phyloP scores from a whole-genome alignment of 345 rosid genomes.

The Pelargonium nanum region DNA sequence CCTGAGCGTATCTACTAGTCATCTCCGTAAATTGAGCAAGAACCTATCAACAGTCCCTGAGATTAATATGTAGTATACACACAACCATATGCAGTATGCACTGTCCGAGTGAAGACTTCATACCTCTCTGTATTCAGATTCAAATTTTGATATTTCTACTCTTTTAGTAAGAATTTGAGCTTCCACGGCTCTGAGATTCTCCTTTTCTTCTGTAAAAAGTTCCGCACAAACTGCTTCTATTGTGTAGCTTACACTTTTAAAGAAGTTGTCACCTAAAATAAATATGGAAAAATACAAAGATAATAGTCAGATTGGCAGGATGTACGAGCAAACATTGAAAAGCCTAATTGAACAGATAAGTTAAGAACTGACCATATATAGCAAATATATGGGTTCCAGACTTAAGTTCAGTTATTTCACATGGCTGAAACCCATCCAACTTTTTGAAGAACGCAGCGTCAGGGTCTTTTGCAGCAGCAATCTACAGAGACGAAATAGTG shows the following conservation, averaged over 20 bases:
- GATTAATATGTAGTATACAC: conserved; percentile 2
- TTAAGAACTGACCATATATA: conserved; percentile 65
- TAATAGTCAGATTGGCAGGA: conserved; percentile 8
- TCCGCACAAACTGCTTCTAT: conserved; percentile 82
- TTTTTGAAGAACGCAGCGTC: conserved; percentile 85
- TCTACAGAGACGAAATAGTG: conserved; percentile 26
- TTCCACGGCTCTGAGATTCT: conserved; percentile 75
- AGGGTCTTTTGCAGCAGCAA: conserved; percentile 82
- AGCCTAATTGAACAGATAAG: conserved; percentile 10
- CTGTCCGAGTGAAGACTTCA: conserved; percentile 2
- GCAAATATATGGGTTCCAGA: conserved; percentile 88
- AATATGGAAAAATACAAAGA: too few species aligned
- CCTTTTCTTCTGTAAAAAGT: conserved; percentile 64
- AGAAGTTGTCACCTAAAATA: conserved; percentile 85
- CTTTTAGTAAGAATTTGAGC: conserved; percentile 76
- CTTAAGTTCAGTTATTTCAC: conserved; percentile 82
- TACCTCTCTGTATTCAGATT: conserved; percentile 91
- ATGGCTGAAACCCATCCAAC: conserved; percentile 91
- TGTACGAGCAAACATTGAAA: conserved; percentile 4
- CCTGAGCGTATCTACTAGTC: conserved; percentile 84
- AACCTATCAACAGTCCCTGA: conserved; percentile 34
- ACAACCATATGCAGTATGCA: conserved; percentile 6
- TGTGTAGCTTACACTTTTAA: conserved; percentile 77
- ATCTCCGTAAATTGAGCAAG: conserved; percentile 78
- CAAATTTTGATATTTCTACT: conserved; percentile 78